Evolutionary conservation across 2,329 filamentous ascomycete genomes (phyloP), one percentile per base, ranked within the genome.

Genomic region (Xylaria sp.): DNA sequence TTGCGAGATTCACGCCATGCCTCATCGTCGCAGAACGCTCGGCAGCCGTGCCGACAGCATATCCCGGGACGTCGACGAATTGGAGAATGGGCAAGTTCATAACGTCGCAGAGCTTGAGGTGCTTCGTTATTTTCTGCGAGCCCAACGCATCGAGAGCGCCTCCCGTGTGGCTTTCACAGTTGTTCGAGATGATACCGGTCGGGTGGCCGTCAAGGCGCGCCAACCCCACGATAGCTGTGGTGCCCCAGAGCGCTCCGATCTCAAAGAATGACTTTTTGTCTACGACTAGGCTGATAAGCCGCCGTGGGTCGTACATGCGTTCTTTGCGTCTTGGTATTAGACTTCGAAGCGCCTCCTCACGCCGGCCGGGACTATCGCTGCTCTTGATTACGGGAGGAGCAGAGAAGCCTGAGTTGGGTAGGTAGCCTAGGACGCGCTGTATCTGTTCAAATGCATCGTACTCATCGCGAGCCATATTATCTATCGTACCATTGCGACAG

Each of bases 1-100:
- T 64, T 2, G 67, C 70, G 37, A 72, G 70, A 28, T 70, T 67
- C 6, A 70, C n/a, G 8, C 70, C 69, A 23, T 72, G 61, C 15
- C 70, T 59, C 70, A 72, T 72, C 7, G 67, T 70, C 32, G 70
- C 70, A n/a, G 70, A 44, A 18, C 70, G 56, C 61, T 70, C 70
- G 5, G 70, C 67, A 18, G 61, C 67, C 34, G 70, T 72, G 61
- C 70, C 70, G 52, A 70, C 41, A 12, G 67, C 70, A 25, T 72
- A 72, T 1, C 70, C 70, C 1, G 70, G 70, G 4, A 72, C 64
- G 20, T 72, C 70, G 52, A 72, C 70, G 20, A 70, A 68, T 44
- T 72, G 70, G 15, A 72, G 56, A 5, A 72, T 32, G 18, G 70
- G 70, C 23, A 72, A 46, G 55, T 70, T 72, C 67, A 70, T 72